Evolutionary conservation across 2,329 filamentous ascomycete species (phyloP).

Genomic region (Penicillium hordei): DNA sequence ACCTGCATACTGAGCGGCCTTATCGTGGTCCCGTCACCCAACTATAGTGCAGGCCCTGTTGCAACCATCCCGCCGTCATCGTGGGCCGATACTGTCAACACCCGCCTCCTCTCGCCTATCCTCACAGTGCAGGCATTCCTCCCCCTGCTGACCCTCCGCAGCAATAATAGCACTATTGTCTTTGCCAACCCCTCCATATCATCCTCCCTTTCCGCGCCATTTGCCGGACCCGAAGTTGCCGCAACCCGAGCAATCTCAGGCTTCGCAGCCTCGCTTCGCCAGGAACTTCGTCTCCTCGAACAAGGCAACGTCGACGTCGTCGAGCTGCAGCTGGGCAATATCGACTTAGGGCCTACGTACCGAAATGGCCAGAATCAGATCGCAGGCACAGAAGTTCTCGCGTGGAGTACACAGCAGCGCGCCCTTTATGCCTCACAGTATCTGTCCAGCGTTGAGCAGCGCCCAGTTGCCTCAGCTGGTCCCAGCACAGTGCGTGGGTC

Average conservation of each 20-base stretch:
- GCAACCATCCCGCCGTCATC: constrained; percentile 79
- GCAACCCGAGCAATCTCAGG: constrained; percentile 84
- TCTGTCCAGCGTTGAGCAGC: constrained; percentile 46
- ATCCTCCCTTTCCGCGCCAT: constrained; percentile 45
- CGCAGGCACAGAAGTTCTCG: constrained; percentile 54
- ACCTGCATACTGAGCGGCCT: constrained; percentile 74
- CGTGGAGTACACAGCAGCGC: constrained; percentile 61
- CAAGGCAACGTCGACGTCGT: constrained; percentile 67
- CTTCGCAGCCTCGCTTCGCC: constrained; percentile 76
- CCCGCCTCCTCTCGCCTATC: constrained; percentile 85
- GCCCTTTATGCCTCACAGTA: constrained; percentile 46
- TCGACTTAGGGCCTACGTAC: constrained; percentile 72
- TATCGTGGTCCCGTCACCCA: constrained; percentile 74
- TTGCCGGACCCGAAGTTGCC: constrained; percentile 73
- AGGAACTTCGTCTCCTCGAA: constrained; percentile 71
- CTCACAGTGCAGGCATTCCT: constrained; percentile 86
- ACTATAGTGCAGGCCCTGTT: constrained; percentile 79
- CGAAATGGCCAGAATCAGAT: constrained; percentile 44
- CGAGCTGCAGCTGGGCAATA: constrained; percentile 86
- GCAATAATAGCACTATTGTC: constrained; percentile 50
- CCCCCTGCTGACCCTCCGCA: constrained; percentile 67
- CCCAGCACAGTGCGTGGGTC: constrained; percentile 58
- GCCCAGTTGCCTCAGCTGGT: constrained; percentile 39
- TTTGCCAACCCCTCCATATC: constrained; percentile 48
- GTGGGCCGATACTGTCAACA: constrained; percentile 89